phyloP scores from a whole-genome alignment of 2,329 filamentous ascomycete species.

The Venturia asperata region DNA sequence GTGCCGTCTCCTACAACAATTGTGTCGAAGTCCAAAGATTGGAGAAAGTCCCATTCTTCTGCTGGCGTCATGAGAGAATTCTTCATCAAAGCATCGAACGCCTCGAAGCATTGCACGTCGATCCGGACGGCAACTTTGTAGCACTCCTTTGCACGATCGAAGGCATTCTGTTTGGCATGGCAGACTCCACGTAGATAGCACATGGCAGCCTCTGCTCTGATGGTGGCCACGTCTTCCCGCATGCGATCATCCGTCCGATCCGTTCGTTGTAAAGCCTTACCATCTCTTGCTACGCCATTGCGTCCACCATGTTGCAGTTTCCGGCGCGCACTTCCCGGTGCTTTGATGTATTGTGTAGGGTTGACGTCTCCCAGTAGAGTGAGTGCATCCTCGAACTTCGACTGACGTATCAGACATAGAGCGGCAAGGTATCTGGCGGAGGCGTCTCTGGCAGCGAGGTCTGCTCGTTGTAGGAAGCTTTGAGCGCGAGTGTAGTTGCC shows the following conservation, averaged over 20 bases:
- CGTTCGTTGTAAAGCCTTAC: slow-evolving; percentile 44
- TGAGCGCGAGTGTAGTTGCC: slow-evolving; percentile 92
- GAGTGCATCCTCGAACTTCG: slow-evolving; percentile 82
- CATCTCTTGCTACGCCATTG: slow-evolving; percentile 41
- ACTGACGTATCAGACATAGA: slow-evolving; percentile 90
- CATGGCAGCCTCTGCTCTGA: slow-evolving; percentile 93
- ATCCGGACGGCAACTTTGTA: slow-evolving; percentile 97
- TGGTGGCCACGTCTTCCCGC: slow-evolving; percentile 62
- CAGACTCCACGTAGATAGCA: slow-evolving; percentile 90
- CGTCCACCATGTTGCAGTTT: slow-evolving; percentile 60
- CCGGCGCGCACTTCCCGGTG: slow-evolving; percentile 56
- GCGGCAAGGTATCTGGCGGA: slow-evolving; percentile 89
- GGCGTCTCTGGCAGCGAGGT: slow-evolving; percentile 72
- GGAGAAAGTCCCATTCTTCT: slow-evolving; percentile 84
- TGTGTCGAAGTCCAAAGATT: slow-evolving; percentile 83
- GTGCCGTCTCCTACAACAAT: slow-evolving; percentile 48
- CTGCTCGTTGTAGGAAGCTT: slow-evolving; percentile 74
- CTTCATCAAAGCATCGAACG: slow-evolving; percentile 95
- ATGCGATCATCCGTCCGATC: slow-evolving; percentile 56
- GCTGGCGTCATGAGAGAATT: slow-evolving; percentile 85
- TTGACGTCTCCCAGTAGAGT: slow-evolving; percentile 83
- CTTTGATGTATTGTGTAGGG: slow-evolving; percentile 76
- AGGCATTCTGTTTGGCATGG: slow-evolving; percentile 94
- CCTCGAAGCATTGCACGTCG: slow-evolving; percentile 96
- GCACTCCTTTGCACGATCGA: slow-evolving; percentile 94